These are phyloP conservation scores for Zygosaccharomyces gambellarensis DNA, from an alignment of 805 yeast species.

Conservation along the genomic window DNA sequence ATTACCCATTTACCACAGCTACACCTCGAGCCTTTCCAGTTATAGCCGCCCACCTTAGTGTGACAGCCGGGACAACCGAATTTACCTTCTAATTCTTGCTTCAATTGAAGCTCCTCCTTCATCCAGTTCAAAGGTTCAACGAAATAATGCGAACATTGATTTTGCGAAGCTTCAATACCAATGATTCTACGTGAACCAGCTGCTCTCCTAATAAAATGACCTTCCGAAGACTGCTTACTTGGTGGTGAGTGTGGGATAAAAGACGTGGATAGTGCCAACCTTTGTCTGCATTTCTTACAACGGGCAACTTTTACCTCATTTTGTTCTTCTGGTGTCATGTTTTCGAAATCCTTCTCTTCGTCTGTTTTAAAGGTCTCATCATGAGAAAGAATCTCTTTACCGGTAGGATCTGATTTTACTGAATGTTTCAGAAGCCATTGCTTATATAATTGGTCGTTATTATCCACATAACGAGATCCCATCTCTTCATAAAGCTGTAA, in stretches of 20 bases:
- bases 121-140: conserved; percentile 91
- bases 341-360: conserved; percentile 22
- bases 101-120: conserved; percentile 63
- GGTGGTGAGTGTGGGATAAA: conserved; percentile 67
- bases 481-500: conserved; percentile 53
- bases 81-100: conserved; percentile 80
- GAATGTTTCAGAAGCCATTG: conserved; percentile 40
- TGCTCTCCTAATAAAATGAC: conserved; percentile 60
- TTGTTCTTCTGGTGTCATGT: conserved; percentile 26
- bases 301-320: conserved; percentile 43
- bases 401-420: conserved; percentile 41
- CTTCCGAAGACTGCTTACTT: conserved; percentile 56
- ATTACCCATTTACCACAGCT: conserved; percentile 95
- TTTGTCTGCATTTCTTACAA: conserved; percentile 78
- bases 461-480: conserved; percentile 34
- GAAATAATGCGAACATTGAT: conserved; percentile 75
- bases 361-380: conserved; percentile 35
- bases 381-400: conserved; percentile 28
- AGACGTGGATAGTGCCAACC: conserved; percentile 58
- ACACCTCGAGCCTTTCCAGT: conserved; percentile 93
- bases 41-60: conserved; percentile 83
- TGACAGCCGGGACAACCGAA: conserved; percentile 79
- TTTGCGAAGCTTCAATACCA: conserved; percentile 51
- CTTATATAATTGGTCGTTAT: conserved; percentile 37
- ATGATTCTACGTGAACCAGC: conserved; percentile 57